Evolutionary conservation across 495 filamentous ascomycete genomes (phyloP), one percentile per base, ranked within the genome.

Genomic region (Neurospora sp.): DNA sequence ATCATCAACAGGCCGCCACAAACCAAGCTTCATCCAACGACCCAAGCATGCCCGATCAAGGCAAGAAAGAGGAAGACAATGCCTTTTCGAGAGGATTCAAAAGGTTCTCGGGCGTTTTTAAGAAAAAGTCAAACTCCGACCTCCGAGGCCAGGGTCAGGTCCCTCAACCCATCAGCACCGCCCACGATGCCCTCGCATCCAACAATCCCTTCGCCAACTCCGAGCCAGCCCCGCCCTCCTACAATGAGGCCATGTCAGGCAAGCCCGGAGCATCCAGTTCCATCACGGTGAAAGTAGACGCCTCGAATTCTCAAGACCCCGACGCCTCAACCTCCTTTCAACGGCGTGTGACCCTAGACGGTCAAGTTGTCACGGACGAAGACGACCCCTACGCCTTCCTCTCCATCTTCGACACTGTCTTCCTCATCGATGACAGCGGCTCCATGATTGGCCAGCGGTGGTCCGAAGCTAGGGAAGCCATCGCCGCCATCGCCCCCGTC

Each of bases 351-450:
- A 59, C 42, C 22, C 14, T 38, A 8, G 39, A 40, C 53, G 53
- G 53, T 0, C 0, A 35, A 18, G 12, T 65, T 70, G 72, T 81
- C 72, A 75, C 74, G 0, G 77, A 76, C 0, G 53, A 74, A 10
- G 91, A 94, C 76, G 89, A 92, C 80, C 88, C 85, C 1, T 96
- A 93, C 79, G 87, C 89, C n/a, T 96, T 97, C 82, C 93, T 98
- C 37, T 75, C 76, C n/a, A 86, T 86, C 69, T 98, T 97, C 81
- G 93, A 98, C 85, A 98, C 94, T 39, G 82, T 95, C 71, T 96
- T 99, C 84, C 83, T 99, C 0, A 93, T 99, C 79, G 96, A 99
- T 79, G 96, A 99, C 86, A 93, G 91, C 68, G 88, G 90, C 40
- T 93, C 90, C 79, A 99, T 99, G 96, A 84, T 85, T n/a, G 93